Evolutionary conservation across 1,139 yeast genomes (phyloP), one percentile per base, ranked within the genome.

Genomic region (Hyphopichia pseudoburtonii): DNA sequence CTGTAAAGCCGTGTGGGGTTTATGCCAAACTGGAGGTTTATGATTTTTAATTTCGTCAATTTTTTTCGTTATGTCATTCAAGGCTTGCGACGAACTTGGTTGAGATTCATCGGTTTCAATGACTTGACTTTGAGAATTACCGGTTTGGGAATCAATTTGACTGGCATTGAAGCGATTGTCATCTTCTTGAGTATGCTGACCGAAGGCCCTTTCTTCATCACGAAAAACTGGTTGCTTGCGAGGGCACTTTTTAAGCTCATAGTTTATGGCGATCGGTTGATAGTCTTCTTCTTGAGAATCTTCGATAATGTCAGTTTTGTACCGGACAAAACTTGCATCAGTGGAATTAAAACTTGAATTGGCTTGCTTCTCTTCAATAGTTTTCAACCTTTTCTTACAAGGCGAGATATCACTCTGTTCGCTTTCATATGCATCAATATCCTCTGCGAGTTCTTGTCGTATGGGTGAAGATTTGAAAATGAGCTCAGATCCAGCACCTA

Each of bases 1-100:
- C 42, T 65, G 72, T 11, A 67, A 52, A 2, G 57, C 55, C 4
- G 55, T 46, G 22, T 33, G 16, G 35, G 44, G 9, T 23, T 31
- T 24, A 7, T 39, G 37, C 8, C 8, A 11, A 19, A 19, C 32
- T 11, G 24, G 14, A 10, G 28, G 32, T 28, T 17, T 16, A 21
- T 23, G 18, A 18, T 34, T 29, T 23, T 28, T 23, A 6, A 11
- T 24, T 16, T 31, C 11, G 12, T 31, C 17, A 3, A 14, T 10
- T 18, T 34, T 14, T 6, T 21, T 25, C n/a, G 39, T 36, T 3
- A 39, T 33, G 28, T 39, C 39, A 10, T 11, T n/a, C n/a, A 38
- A 34, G 2, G 44, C 40, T 16, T 33, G 37, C 16, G 36, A 33
- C 8, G n/a, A 10, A 2, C 29, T 15, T n/a, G n/a, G n/a, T 21